Evolutionary conservation across 2,329 filamentous ascomycete species (phyloP).

Genomic region (Diaporthe sp.): DNA sequence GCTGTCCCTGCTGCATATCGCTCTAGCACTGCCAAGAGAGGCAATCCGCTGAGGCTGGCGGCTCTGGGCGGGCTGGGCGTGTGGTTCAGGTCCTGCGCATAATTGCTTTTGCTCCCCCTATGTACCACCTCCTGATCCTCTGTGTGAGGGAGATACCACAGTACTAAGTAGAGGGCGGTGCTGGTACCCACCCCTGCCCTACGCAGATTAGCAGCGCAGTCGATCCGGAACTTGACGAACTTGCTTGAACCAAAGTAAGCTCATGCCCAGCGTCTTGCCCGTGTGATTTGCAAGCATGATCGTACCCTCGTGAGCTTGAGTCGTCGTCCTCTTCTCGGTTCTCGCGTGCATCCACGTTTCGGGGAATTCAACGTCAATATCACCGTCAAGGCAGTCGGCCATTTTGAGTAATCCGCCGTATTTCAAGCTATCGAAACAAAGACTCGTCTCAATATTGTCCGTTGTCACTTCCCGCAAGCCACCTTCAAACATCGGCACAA

Average conservation of each 20-base stretch:
- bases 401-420: slow-evolving; percentile 13
- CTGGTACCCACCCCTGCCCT: slow-evolving; percentile 12
- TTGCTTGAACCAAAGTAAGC: slow-evolving; percentile 6
- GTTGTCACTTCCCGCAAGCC: slow-evolving; percentile 30
- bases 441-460: slow-evolving; percentile 27
- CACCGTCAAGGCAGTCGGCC: not conserved
- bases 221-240: slow-evolving; percentile 22
- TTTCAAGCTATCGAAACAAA: slow-evolving; percentile 18
- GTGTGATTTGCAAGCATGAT: slow-evolving; percentile 9
- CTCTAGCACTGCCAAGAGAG: slow-evolving; percentile 20
- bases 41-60: slow-evolving; percentile 11
- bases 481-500: slow-evolving; percentile 30
- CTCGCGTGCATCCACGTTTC: not conserved
- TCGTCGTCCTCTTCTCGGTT: not conserved
- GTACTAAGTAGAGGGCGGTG: not conserved
- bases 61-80: not conserved
- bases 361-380: not conserved
- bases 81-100: not conserved
- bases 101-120: not conserved
- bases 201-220: slow-evolving; percentile 9
- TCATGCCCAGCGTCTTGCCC: slow-evolving; percentile 19
- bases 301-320: not conserved
- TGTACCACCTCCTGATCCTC: not conserved
- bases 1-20: slow-evolving; percentile 29
- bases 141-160: no score